Evolutionary conservation across 139 green algal genomes (phyloP).

Genomic region (Picochlorum sp.): DNA sequence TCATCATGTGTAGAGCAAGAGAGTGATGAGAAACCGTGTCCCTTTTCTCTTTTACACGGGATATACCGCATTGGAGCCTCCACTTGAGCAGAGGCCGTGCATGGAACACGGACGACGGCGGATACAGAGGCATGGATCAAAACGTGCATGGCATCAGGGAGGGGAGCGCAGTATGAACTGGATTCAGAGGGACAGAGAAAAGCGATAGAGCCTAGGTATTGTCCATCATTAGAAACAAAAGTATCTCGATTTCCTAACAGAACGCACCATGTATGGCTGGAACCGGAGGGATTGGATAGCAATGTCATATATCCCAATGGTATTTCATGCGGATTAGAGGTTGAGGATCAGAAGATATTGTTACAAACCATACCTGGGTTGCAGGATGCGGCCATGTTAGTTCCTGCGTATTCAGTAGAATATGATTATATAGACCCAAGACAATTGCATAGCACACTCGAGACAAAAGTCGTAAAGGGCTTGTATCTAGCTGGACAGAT

Average conservation of each 20-base stretch:
- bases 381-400: conserved; percentile 32
- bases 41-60: conserved; percentile 43
- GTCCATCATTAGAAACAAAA: conserved; percentile 50
- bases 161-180: conserved; percentile 13
- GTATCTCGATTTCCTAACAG: conserved; percentile 42
- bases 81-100: conserved; percentile 25
- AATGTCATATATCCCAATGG: conserved; percentile 53
- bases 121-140: conserved; percentile 35
- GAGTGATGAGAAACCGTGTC: conserved; percentile 26
- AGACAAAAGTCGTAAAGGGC: conserved; percentile 32
- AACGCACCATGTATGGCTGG: conserved; percentile 54
- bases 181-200: conserved; percentile 6
- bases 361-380: conserved; percentile 42
- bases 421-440: conserved; percentile 58
- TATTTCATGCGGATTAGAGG: conserved; percentile 43
- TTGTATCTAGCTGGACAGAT: conserved; percentile 58
- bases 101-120: conserved; percentile 38
- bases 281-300: conserved; percentile 44
- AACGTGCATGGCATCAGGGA: conserved; percentile 21
- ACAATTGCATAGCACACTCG: conserved; percentile 37
- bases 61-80: conserved; percentile 23
- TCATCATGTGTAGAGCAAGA: conserved; percentile 30
- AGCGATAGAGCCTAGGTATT: conserved; percentile 43
- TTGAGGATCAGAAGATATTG: conserved; percentile 35
- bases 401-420: conserved; percentile 45